Evolutionary conservation across 805 yeast genomes (phyloP), one percentile per base, ranked within the genome.

Genomic region (Saturnispora silvae): DNA sequence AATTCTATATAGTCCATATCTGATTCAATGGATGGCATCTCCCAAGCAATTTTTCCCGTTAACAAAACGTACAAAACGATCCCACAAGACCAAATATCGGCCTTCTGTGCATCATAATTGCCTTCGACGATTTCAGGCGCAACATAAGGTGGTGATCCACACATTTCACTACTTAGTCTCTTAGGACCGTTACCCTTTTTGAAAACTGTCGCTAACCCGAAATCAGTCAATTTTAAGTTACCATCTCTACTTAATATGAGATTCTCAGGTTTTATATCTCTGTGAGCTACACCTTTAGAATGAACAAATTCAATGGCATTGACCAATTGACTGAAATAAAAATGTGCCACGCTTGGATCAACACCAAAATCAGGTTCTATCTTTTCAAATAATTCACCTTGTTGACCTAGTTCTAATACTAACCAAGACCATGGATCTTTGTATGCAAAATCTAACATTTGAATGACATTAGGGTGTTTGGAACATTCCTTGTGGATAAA

Each of bases 381-480:
- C 54, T 80, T 81, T 48, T 80, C 87, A 52, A 81, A 81, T 16
- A 81, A 52, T 55, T 81, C 92, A 13, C 92, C 92, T 41, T 83
- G 82, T 19, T 67, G 66, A 1, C 85, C 84, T 40, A 75, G 58
- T 48, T 81, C 87, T 66, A 81, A 59, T 3, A 72, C 72, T 41
- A 81, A 65, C 72, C 80, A 80, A 26, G 72, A 57, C 72, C 79
- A 81, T 32, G 65, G 67, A 1, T 55, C 51, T 41, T 75, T 71
- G 3, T 70, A 65, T 5, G 75, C 77, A 43, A 72, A 69, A 46
- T 69, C 75, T 17, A 66, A 55, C 33, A 77, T 60, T 40, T 63
- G 65, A 28, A 80, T 67, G 11, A 81, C 66, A 48, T 81, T 79
- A 14, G 69, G 72, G 51, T 79, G 84, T 3, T 64, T 59, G 5